Percentiles rank a stretch among this genome's conserved stretches.
These are phyloP conservation scores for Pythium biforme DNA, from an alignment of 352 stramenopile genomes.

Conservation along the genomic window DNA sequence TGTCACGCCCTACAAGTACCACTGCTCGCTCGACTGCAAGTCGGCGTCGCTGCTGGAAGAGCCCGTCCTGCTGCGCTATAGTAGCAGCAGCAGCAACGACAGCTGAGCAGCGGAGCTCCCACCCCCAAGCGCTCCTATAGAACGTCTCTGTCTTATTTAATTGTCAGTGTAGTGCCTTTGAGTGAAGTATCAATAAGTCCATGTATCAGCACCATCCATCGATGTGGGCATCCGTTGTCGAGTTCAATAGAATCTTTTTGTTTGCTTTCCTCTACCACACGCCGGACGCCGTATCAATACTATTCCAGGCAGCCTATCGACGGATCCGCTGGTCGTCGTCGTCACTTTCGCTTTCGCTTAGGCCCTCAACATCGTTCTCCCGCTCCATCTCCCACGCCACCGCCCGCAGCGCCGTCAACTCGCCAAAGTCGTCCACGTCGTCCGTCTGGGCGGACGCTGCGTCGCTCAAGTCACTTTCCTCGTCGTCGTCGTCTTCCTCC, in stretches of 20 bases:
- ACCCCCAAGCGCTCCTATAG: neutral
- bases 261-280: too few species aligned
- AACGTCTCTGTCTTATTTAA: neutral
- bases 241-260: too few species aligned
- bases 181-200: too few species aligned
- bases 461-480: neutral
- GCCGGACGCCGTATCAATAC: neutral
- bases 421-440: neutral
- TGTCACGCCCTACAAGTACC: conserved; percentile 52
- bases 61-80: conserved; percentile 13
- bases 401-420: neutral
- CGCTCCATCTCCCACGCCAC: neutral
- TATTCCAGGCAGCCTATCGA: neutral
- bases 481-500: neutral
- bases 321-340: neutral
- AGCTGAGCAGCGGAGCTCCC: neutral
- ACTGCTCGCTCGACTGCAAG: conserved; percentile 81
- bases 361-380: conserved; percentile 11
- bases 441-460: neutral
- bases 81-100: conserved; percentile 1
- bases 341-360: conserved; percentile 16
- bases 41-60: conserved; percentile 54
- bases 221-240: too few species aligned
- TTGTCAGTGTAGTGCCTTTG: too few species aligned
- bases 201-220: too few species aligned